A percentile compares a stretch with the other conserved stretches of the same genome.
Conservation (phyloP, 345 rosid genomes). For the Dipteronia sinensis region DNA sequence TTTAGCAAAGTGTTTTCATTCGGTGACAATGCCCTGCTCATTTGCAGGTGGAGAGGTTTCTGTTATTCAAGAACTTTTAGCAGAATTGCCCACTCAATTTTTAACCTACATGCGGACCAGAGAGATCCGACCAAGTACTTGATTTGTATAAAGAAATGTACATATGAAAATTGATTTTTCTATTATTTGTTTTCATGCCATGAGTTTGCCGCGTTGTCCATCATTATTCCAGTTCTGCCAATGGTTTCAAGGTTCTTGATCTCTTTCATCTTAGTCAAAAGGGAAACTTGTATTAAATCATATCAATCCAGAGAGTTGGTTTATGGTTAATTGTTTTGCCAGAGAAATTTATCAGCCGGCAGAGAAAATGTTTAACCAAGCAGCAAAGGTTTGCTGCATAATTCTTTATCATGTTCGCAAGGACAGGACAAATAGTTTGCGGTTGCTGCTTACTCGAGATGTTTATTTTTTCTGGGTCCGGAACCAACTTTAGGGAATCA, state of each 20-base stretch:
- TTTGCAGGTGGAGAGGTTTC: constrained; percentile 77
- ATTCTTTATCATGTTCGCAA: not conserved
- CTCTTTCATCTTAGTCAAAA: not conserved
- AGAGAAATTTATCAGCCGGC: not conserved
- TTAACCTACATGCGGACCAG: constrained; percentile 73
- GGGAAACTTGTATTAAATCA: constrained; percentile 5
- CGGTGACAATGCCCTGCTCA: not conserved
- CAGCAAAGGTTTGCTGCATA: not conserved
- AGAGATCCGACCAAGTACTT: constrained; percentile 56
- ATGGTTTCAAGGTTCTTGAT: constrained; percentile 3
- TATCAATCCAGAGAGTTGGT: not conserved
- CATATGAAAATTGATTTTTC: constrained; percentile 19
- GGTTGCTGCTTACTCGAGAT: not conserved
- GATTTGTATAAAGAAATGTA: constrained; percentile 34
- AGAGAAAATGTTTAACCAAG: not conserved
- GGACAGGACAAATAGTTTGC: not conserved
- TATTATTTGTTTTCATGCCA: constrained; percentile 19
- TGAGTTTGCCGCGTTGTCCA: constrained; percentile 10
- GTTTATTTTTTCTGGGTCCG: not conserved
- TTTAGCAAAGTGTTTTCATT: not conserved
- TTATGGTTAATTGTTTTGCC: not conserved
- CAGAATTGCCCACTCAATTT: constrained; percentile 88
- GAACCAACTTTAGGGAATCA: not conserved
- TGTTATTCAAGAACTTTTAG: constrained; percentile 78
- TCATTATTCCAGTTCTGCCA: constrained; percentile 11